These are phyloP conservation scores for Martensiomyces pterosporus DNA, from an alignment of 192 early-diverging fungal species.

Conservation along the genomic window DNA sequence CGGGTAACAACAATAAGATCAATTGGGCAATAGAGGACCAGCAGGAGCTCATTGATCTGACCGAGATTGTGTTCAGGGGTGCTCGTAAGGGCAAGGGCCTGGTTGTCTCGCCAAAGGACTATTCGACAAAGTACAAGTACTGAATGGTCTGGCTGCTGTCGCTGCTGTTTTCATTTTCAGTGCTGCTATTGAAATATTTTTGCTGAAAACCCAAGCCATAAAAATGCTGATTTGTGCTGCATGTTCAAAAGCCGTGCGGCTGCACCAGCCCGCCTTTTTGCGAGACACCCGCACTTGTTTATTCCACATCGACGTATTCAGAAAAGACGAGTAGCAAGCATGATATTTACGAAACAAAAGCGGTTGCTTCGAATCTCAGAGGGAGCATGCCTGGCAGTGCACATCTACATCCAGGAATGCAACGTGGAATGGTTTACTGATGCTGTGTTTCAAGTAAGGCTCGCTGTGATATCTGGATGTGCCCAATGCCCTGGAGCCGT, in stretches of 20 bases:
- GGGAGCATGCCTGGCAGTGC: conserved; percentile 9
- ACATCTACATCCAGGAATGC: conserved; percentile 34
- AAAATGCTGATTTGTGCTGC: neutral
- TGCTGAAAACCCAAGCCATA: neutral
- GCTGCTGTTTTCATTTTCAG: too few relatives aligned
- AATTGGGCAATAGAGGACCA: conserved; percentile 93
- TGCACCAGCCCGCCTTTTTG: neutral
- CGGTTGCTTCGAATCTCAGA: conserved; percentile 33
- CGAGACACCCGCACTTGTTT: too few relatives aligned
- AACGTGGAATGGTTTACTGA: conserved; percentile 44
- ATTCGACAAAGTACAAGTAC: conserved; percentile 98
- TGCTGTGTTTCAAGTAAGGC: conserved; percentile 31
- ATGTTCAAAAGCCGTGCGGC: too few relatives aligned
- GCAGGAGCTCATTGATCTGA: conserved; percentile 94
- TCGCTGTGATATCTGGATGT: too few relatives aligned
- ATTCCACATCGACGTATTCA: too few relatives aligned
- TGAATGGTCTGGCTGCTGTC: too few relatives aligned
- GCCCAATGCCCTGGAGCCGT: too few relatives aligned
- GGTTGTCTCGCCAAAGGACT: conserved; percentile 95
- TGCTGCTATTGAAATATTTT: too few relatives aligned
- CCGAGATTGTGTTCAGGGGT: conserved; percentile 87
- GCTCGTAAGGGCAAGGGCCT: conserved; percentile 95
- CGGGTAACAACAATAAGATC: conserved; percentile 99
- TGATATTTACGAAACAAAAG: conserved; percentile 40
- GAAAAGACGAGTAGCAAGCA: too few relatives aligned